Evolutionary conservation across 2,329 filamentous ascomycete species (phyloP), one percentile per base, ranked within the genome.

Genomic region (Stagonosporopsis vannaccii): DNA sequence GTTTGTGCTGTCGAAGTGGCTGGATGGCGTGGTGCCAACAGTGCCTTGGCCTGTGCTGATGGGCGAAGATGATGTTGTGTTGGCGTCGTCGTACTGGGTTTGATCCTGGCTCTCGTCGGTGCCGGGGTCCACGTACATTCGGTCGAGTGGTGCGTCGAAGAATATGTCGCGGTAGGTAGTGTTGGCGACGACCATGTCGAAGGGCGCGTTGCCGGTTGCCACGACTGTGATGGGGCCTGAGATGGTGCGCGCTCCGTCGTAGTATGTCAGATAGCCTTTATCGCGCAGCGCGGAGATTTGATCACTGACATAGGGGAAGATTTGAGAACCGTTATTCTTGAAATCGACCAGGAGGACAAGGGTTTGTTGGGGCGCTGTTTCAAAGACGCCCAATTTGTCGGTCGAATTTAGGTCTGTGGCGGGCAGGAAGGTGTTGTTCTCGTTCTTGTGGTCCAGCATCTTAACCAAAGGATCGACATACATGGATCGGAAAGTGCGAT

Each of bases 321-420:
- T 72, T 4, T 60, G 65, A 2, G 59, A 56, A 7, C 77, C 77
- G 46, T 70, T 57, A 48, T 73, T 79, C 56, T 80, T 79, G 65
- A 78, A 84, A 62, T 85, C 83, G 52, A 85, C 78, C 13, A 85
- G 77, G 0, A 85, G 75, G 45, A 83, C 76, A 4, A 85, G 70
- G 6, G 78, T 78, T 56, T 84, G 81, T 3, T 69, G 61, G 0
- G 82, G 82, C 25, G 78, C 71, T 1, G 77, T 79, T 51, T 83
- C 79, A 60, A 84, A 85, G 13, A 85, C 76, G 7, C 83, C 83
- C 22, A 80, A 77, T 17, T 73, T 70, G 28, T 54, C 48, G 8
- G 72, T 56, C 64, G 56, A 51, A 41, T 44, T 40, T 28, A 45
- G n/a, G 23, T 48, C 40, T 9, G 47, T 7, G 11, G 63, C 56